A percentile compares a stretch with the other conserved stretches of the same genome.
Conservation (phyloP, 1,139 yeast species). For the Neolecta irregularis region DNA sequence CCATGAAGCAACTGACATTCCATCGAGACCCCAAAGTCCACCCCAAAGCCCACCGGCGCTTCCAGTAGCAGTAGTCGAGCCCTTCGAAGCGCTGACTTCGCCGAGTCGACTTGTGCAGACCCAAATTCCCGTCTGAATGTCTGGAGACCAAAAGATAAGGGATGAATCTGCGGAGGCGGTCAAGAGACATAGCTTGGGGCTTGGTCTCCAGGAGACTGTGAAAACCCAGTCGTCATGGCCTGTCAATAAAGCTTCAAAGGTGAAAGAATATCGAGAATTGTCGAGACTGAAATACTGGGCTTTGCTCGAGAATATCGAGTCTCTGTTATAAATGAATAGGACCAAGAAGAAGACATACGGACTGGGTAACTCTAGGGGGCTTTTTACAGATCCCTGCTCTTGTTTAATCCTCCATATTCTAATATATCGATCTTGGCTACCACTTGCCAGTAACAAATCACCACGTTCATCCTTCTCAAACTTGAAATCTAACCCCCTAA, state of each 20-base stretch:
- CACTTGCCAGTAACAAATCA: slow-evolving; percentile 55
- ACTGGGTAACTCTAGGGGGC: too few relatives aligned
- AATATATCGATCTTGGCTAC: slow-evolving; percentile 80
- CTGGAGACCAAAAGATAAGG: slow-evolving; percentile 92
- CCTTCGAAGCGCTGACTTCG: slow-evolving; percentile 70
- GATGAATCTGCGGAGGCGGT: slow-evolving; percentile 92
- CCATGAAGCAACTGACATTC: slow-evolving; percentile 47
- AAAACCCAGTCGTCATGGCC: slow-evolving; percentile 99
- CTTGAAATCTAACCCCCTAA: slow-evolving; percentile 53
- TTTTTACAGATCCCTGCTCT: slow-evolving; percentile 2
- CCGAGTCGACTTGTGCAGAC: slow-evolving; percentile 68
- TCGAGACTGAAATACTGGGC: slow-evolving; percentile 4
- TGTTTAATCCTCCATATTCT: slow-evolving; percentile 51
- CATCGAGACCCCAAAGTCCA: slow-evolving; percentile 47
- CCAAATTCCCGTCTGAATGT: slow-evolving; percentile 79
- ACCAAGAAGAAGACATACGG: slow-evolving; percentile 30
- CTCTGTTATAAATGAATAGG: slow-evolving; percentile 41
- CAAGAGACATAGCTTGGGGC: slow-evolving; percentile 37
- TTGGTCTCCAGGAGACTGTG: slow-evolving; percentile 48
- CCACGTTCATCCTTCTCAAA: slow-evolving; percentile 23
- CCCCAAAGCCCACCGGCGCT: slow-evolving; percentile 97
- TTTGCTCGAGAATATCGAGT: slow-evolving; percentile 4
- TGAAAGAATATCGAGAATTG: slow-evolving; percentile 36
- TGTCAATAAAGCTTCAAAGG: slow-evolving; percentile 83
- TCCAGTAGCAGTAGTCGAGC: slow-evolving; percentile 97